Evolutionary conservation across 768 basidiomycete species (phyloP), one percentile per base, ranked within the genome.

Genomic region (Termitomyces sp.): DNA sequence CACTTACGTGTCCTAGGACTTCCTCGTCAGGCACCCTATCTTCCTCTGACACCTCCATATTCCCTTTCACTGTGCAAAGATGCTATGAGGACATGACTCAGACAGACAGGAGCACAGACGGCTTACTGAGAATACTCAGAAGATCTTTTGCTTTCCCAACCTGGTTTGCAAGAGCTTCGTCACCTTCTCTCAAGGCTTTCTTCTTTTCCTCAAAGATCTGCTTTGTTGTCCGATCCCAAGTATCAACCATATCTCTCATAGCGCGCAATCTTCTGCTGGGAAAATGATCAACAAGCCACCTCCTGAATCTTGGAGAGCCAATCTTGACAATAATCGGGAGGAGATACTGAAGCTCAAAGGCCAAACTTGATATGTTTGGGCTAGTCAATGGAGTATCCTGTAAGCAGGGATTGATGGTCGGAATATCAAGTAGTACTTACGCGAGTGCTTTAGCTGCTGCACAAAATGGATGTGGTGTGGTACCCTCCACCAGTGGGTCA

Each of bases 241-340:
- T 41, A 56, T 59, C 53, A n/a, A 56, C 31, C 24, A 58, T 48
- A 27, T 59, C 53, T 18, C 53, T 16, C 4, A 61, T 16, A 14
- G 20, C 26, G 10, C 37, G 41, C 26, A 27, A 46, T 46, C 46
- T 46, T 27, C 26, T 46, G 18, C 46, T 53, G 4, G 62, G 62
- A 14, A 58, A 14, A 32, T 39, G 46, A 27, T 63, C 59, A 16
- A 60, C 53, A 10, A 64, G 8, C 46, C 59, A 59, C 24, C 63
- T 54, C 24, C 58, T 39, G 26, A 64, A 64, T 29, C 14, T 16
- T 6, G 44, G 26, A 0, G 26, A 46, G 13, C 44, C 26, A 16
- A 27, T 46, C 44, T 46, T 46, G 7, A 29, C 2, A 9, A 46
- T 18, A 8, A 18, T 46, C 4, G 46, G 46, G 26, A 46, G 46